Conservation (phyloP, 306 rosid species). For the Begonia loranthoides region DNA sequence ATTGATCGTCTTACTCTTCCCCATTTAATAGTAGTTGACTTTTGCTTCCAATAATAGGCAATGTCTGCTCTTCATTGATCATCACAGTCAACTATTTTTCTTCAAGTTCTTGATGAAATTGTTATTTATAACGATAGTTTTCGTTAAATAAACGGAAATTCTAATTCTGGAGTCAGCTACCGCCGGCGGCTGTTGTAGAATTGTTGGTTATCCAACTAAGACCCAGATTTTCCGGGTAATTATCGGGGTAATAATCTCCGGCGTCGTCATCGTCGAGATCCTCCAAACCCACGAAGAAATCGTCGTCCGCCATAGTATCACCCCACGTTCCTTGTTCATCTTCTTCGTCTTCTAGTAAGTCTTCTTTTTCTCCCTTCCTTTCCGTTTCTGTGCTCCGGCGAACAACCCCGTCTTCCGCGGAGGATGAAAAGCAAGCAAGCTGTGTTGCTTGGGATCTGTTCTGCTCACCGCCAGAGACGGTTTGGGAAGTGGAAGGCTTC, state of each 20-base stretch:
- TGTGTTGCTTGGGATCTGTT: constrained; percentile 14
- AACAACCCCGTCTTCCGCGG: constrained; percentile 35
- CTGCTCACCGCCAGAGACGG: constrained; percentile 16
- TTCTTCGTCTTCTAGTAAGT: constrained; percentile 35
- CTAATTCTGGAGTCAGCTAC: constrained; percentile 19
- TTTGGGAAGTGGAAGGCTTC: constrained; percentile 33
- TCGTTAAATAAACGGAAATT: too few relatives aligned
- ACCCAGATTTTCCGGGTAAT: constrained; percentile 25
- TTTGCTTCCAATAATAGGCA: too few relatives aligned
- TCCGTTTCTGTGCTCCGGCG: constrained; percentile 25
- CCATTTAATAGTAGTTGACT: too few relatives aligned
- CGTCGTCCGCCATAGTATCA: constrained; percentile 43
- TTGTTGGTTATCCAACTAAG: constrained; percentile 38
- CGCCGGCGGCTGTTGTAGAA: constrained; percentile 47
- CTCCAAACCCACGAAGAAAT: constrained; percentile 63
- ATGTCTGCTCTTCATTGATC: too few relatives aligned
- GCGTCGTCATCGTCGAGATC: constrained; percentile 24
- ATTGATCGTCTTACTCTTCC: too few relatives aligned
- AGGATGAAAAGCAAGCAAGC: constrained; percentile 6
- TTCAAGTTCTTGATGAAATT: too few relatives aligned
- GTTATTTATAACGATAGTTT: too few relatives aligned
- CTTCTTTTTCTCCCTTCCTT: constrained; percentile 38
- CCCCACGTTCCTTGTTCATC: constrained; percentile 44
- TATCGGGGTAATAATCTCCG: constrained; percentile 45
- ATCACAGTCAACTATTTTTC: too few relatives aligned